Conservation (phyloP, 129 eudicot species). For the Helianthus annuus region HanXRQr2.0-SUNRISE NC_035435.2:154173176-154173675, state of each 20-base stretch:
- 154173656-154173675: conserved; percentile 34
- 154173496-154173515: conserved; percentile 42
- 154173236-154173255: conserved; percentile 17
- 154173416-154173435: conserved; percentile 12
- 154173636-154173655: conserved; percentile 44
- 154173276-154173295: conserved; percentile 9
- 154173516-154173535: conserved; percentile 33
- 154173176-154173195: no score
- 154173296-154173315: conserved; percentile 33
- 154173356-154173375: conserved; percentile 26
- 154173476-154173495: background rate
- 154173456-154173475: background rate
- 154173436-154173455: background rate
- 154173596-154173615: conserved; percentile 41
- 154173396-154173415: conserved; percentile 33
- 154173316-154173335: conserved; percentile 28
- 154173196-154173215: no score
- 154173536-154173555: conserved; percentile 32
- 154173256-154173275: conserved; percentile 29
- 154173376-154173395: conserved; percentile 38
- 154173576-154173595: conserved; percentile 6
- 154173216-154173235: no score
- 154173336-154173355: conserved; percentile 31
- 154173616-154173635: conserved; percentile 39
- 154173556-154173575: conserved; percentile 31